Evolutionary conservation across 306 rosid genomes (phyloP), one percentile per base, ranked within the genome.

Genomic region (Sechiopsis laciniata): DNA sequence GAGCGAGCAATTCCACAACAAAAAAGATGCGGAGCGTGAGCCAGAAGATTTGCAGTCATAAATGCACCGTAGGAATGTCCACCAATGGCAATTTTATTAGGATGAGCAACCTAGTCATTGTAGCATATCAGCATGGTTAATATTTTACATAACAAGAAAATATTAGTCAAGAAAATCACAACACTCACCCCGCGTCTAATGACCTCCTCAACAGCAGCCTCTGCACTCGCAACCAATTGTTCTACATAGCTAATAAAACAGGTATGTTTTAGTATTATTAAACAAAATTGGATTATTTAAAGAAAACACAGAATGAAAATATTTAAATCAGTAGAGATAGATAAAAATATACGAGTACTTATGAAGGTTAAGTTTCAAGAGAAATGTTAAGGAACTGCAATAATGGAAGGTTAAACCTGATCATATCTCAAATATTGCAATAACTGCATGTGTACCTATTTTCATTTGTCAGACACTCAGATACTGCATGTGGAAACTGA

Each of bases 61-160:
- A 94, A 94, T 5, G 99, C 99, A 66, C 99, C 99, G 74, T 94
- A 94, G 78, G 99, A 94, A 82, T 94, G 97, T 84, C 99, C 99
- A 63, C 99, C 99, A 72, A 94, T 83, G 78, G 97, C 97, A 80
- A 94, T 89, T 85, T 85, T 94, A 82, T 83, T 81, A 22, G 92
- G 97, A 86, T 94, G 88, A 74, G 96, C 99, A 58, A 94, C 96
- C 99, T 94, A 79, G 64, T 75, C 78, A 70, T 76, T 26, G 62
- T 62, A 78, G 68, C 50, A 71, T 26, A 63, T 74, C 56, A 80
- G 13, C 70, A 46, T 80, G 17, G 50, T 73, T 55, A 72, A n/a
- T n/a, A 72, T 11, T 20, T 72, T 35, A 72, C 1, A 54, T 1
- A 64, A 10, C 32, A 32, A 62, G 53, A 53, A n/a, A 37, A 59